These are phyloP conservation scores for Tulasnella sp. DNA, from an alignment of 768 basidiomycete species.

Conservation along the genomic window DNA sequence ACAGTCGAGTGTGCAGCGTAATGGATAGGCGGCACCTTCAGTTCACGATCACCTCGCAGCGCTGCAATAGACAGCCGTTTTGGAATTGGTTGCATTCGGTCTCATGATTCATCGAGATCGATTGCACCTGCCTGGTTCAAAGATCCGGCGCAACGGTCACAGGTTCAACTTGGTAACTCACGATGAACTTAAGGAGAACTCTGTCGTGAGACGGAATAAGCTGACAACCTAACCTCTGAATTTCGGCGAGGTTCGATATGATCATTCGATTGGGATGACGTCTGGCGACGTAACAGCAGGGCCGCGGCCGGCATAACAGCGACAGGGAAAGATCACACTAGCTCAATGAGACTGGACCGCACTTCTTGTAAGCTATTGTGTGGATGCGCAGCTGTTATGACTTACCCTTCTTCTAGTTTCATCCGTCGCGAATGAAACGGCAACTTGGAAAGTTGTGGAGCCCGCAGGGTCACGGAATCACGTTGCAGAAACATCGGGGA, in stretches of 20 bases:
- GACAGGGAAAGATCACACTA: neutral
- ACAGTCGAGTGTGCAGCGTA: neutral
- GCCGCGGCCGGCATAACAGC: neutral
- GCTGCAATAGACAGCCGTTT: neutral
- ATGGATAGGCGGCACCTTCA: neutral
- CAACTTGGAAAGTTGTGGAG: slow-evolving; percentile 5
- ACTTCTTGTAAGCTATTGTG: neutral
- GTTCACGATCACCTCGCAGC: neutral
- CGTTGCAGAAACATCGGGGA: slow-evolving; percentile 51
- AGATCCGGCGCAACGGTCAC: neutral
- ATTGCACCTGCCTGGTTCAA: neutral
- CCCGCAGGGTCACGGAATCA: neutral
- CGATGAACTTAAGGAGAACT: neutral
- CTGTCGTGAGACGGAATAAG: neutral
- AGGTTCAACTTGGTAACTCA: neutral
- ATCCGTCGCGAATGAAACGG: neutral
- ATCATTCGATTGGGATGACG: neutral
- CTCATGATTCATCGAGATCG: neutral
- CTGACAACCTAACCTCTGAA: neutral
- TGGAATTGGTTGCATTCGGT: neutral
- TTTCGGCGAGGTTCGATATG: neutral
- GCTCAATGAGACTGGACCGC: neutral
- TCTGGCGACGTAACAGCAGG: neutral
- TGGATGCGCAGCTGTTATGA: neutral
- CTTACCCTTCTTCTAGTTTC: neutral